These are phyloP conservation scores for Aureobasidium mangrovei DNA, from an alignment of 2,329 filamentous ascomycete species.

Conservation along the genomic window DNA sequence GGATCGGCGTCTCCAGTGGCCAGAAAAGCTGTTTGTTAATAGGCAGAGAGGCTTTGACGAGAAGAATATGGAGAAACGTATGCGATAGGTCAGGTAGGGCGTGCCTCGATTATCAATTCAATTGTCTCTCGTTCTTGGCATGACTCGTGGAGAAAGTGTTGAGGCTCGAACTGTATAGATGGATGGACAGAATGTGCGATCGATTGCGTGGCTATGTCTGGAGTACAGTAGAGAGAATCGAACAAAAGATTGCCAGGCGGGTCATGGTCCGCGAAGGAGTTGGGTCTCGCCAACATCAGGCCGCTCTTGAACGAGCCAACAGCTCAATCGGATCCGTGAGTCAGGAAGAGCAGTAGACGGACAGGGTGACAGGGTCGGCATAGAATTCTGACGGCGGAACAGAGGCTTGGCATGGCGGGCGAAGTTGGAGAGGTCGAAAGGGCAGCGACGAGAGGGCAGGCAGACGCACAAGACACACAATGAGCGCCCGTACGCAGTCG, in stretches of 20 bases:
- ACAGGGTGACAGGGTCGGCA: background rate
- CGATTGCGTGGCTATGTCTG: no score
- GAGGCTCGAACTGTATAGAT: background rate
- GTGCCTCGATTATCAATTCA: conserved; percentile 5
- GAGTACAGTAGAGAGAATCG: no score
- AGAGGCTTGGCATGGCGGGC: background rate
- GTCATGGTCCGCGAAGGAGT: no score
- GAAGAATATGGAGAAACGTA: no score
- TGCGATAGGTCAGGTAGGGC: background rate
- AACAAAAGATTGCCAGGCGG: no score
- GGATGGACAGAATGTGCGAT: no score
- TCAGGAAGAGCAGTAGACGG: background rate
- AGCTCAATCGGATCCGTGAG: background rate
- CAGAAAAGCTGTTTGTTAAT: background rate
- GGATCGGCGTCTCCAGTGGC: background rate
- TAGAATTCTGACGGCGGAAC: background rate
- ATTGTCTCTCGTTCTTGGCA: background rate
- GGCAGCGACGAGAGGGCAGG: background rate
- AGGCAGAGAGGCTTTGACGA: no score
- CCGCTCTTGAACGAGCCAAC: no score
- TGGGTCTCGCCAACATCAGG: no score
- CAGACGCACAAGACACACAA: conserved; percentile 26
- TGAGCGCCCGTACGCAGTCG: conserved; percentile 58
- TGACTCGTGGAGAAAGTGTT: background rate
- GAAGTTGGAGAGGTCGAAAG: background rate